Base-by-base conservation (phyloP, 306 rosid genomes). In the Quercus variabilis region DNA sequence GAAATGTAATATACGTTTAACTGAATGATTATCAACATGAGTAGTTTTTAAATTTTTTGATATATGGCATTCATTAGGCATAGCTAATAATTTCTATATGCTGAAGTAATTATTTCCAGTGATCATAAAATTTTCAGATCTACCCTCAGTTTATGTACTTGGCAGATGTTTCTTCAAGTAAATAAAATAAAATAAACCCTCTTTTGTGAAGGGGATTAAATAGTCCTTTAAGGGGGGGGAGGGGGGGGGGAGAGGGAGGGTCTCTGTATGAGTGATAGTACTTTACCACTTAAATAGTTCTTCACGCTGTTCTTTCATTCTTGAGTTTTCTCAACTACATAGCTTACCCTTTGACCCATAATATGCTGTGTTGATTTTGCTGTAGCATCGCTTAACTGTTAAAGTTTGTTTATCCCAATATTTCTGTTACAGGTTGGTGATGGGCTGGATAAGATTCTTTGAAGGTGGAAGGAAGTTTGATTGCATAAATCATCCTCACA, bases 381-480 rank as follows among this genome's bases (percentile, higher is more conserved):
- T 18, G 55, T 67, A 72, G 28, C 64, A 26, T 15, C 56, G 20
- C 79, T 73, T 58, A 78, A 12, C 38, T 77, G 54, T 26, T 60
- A 52, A 49, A 73, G 68, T 73, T 81, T 26, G 70, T 17, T 43
- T 65, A 60, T 49, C 28, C 60, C 41, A 69, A 76, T 81, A 74
- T 78, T 82, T 83, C 33, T 75, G 59, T 77, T 79, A 70, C 76
- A 94, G 99, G 84, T 83, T 92, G 80, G 90, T 92, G 71, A 92
- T 94, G 97, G 99, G 97, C 63, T 91, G 97, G 97, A 69, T 92
- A 83, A 90, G 97, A 79, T 92, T 94, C 76, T 78, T 82, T 70
- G 94, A 92, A 87, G 88, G 88, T 64, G 78, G 81, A 67, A 84
- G 80, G 80, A 75, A 72, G 52, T 90, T 74, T 86, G 93, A 92